Evolutionary conservation across 495 filamentous ascomycete genomes (phyloP), one percentile per base, ranked within the genome.

Genomic region (Podospora anserina): DNA sequence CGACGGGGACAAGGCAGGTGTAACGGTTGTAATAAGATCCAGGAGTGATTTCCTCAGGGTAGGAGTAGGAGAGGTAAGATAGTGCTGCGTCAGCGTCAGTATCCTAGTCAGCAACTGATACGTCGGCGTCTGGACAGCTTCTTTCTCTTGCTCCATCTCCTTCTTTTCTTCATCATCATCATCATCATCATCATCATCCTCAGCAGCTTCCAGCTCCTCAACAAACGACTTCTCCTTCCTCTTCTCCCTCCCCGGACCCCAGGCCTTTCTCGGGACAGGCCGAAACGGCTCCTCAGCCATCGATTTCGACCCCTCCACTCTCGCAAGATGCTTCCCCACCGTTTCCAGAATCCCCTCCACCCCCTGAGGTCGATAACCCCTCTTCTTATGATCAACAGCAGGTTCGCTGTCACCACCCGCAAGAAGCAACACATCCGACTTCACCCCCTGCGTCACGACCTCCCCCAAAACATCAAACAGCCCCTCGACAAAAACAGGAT

Each of bases 21-120:
- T 82, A 9, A 91, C 87, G 4, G 88, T 89, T 23, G 84, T 77
- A 34, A 97, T 84, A 7, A 97, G 89, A 49, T 84, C 83, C 59
- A 97, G 86, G 1, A 97, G 85, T 2, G 88, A 90, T 23, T 86
- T 85, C 30, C 94, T 91, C 30, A 99, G 86, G 34, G 87, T 83
- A 0, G 92, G 89, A 2, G 92, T 91, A 5, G 92, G 87, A 0
- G 91, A 91, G 44, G 92, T 91, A n/a, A 97, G 86, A 77, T 97
- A 92, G 70, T 94, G 89, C 71, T 89, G 91, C n/a, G 88, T 90
- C 23, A 88, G 85, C 62, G 85, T 86, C 68, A 89, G 83, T 65
- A 96, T 90, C 27, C 85, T 84, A 30, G 88, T 81, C 15, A 94
- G 83, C 9, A 94, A 84, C 19, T 81, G 82, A 77, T 92, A 90